A percentile compares a stretch with the other conserved stretches of the same genome.
Conservation (phyloP, 176 grass and related monocot genomes). For the Ensete glaucum region DNA sequence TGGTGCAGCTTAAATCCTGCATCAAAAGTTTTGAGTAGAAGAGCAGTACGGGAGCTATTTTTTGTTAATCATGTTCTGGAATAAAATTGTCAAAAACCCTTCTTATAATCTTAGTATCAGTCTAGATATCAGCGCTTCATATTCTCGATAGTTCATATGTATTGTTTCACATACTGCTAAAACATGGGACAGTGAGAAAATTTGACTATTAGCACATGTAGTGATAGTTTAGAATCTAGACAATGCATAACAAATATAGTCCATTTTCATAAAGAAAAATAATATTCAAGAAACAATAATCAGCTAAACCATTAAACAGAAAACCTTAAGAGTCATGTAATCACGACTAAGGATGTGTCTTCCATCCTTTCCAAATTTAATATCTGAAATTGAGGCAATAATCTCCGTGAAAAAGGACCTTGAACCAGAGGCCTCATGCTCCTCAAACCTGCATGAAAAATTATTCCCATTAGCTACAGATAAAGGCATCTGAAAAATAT, state of each 20-base stretch:
- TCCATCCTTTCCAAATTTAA: conserved; percentile 85
- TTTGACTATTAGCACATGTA: background rate
- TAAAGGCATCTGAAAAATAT: conserved; percentile 1
- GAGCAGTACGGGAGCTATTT: no score
- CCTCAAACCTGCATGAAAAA: conserved; percentile 60
- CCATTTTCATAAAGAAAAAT: background rate
- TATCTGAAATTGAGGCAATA: conserved; percentile 95
- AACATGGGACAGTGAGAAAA: background rate
- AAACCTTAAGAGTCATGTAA: conserved; percentile 96
- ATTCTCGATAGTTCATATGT: background rate
- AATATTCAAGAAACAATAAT: background rate
- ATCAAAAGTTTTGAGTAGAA: no score
- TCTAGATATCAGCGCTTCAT: background rate
- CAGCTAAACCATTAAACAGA: conserved; percentile 7
- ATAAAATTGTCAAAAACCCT: background rate
- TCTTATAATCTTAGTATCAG: background rate
- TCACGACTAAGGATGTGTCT: conserved; percentile 93
- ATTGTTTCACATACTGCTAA: background rate
- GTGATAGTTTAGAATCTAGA: background rate
- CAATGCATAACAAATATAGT: background rate
- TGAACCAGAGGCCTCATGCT: conserved; percentile 65
- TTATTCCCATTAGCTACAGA: conserved; percentile 19
- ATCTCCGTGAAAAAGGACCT: conserved; percentile 99
- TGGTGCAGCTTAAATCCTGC: no score
- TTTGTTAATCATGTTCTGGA: background rate